Conservation (phyloP, 1,284 basidiomycete species). For the Ganoderma boninense region DNA sequence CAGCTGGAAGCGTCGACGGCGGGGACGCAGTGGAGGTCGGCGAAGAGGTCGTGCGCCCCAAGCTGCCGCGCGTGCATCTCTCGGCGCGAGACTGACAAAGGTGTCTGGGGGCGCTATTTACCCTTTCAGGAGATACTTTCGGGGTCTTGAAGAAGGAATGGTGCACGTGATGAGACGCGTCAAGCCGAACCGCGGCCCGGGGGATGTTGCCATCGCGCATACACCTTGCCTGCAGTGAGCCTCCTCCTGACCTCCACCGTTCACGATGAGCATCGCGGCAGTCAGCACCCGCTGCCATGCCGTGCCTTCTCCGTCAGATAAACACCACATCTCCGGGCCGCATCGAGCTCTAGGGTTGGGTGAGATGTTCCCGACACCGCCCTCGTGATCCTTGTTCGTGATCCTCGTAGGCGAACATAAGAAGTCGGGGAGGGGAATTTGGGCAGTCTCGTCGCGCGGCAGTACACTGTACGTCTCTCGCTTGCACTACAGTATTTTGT, state of each 20-base stretch:
- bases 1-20: slow-evolving; percentile 21
- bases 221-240: background rate
- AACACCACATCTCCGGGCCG: background rate
- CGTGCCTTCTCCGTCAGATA: background rate
- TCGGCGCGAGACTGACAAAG: background rate
- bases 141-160: background rate
- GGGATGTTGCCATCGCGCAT: background rate
- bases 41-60: slow-evolving; percentile 7
- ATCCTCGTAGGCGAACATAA: slow-evolving; percentile 10
- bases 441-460: background rate
- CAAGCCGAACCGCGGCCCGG: background rate
- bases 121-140: background rate
- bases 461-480: background rate
- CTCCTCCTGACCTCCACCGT: slow-evolving; percentile 19
- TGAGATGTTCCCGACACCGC: background rate
- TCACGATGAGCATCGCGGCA: slow-evolving; percentile 1
- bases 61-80: background rate
- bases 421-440: background rate
- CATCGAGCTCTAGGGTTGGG: background rate
- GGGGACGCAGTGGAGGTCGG: slow-evolving; percentile 11
- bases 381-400: too few species aligned
- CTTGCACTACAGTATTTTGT: background rate
- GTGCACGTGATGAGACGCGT: slow-evolving; percentile 25
- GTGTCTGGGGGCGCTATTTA: slow-evolving; percentile 14
- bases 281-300: background rate